Percentiles rank a stretch among this genome's conserved stretches.
phyloP scores from a whole-genome alignment of 148 eudicot species.

The Hydrangea macrophylla region DNA sequence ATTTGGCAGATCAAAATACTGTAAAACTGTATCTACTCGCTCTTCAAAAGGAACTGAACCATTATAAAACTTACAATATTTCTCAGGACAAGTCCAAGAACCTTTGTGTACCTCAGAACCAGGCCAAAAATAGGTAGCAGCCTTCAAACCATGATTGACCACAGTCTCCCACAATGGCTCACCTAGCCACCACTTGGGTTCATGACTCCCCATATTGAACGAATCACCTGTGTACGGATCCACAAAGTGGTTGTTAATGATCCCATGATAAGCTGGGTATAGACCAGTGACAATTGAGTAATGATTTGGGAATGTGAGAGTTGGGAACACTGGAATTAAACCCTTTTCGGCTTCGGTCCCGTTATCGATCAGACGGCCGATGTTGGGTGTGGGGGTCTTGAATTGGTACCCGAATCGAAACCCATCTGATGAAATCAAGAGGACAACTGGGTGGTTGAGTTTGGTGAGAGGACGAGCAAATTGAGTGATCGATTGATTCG shows the following conservation, averaged over 20 bases:
- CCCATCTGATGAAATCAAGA: constrained; percentile 67
- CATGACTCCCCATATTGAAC: constrained; percentile 58
- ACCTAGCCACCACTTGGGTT: constrained; percentile 75
- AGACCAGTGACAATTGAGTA: constrained; percentile 68
- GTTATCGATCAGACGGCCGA: constrained; percentile 44
- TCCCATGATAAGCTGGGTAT: constrained; percentile 65
- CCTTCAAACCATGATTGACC: constrained; percentile 44
- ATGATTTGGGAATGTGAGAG: constrained; percentile 76
- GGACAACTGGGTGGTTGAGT: constrained; percentile 47
- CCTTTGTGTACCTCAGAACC: constrained; percentile 65
- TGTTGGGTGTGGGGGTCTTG: constrained; percentile 55
- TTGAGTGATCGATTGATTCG: neutral
- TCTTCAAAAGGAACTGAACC: constrained; percentile 66
- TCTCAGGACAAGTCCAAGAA: constrained; percentile 51
- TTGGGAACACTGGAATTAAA: constrained; percentile 65
- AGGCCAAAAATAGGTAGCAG: constrained; percentile 69
- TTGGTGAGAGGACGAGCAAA: constrained; percentile 34
- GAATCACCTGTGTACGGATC: constrained; percentile 37
- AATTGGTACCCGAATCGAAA: constrained; percentile 73
- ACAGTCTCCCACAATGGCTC: constrained; percentile 73
- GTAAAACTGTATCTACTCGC: constrained; percentile 52
- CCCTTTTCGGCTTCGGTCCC: constrained; percentile 68
- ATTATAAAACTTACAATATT: constrained; percentile 44
- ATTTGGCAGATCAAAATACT: constrained; percentile 50
- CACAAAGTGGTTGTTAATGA: constrained; percentile 51